These are phyloP conservation scores for Barnettozyma californica DNA, from an alignment of 805 yeast genomes.

Conservation along the genomic window DNA sequence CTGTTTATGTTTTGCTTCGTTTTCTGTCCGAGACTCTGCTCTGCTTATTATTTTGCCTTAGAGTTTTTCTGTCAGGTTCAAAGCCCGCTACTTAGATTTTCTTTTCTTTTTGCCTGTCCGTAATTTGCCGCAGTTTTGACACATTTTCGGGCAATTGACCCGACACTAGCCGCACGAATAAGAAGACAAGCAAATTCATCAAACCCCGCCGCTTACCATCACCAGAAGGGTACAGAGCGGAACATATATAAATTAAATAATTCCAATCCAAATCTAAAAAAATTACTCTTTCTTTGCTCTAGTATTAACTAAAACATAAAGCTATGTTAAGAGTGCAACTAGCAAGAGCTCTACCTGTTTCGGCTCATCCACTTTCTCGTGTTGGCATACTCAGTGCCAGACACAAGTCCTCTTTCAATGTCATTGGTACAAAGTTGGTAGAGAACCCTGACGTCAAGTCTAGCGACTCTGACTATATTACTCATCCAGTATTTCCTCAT, in stretches of 20 bases:
- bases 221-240: no score
- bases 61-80: background rate
- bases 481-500: constrained; percentile 37
- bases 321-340: background rate
- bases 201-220: background rate
- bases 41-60: no score
- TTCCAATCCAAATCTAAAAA: no score
- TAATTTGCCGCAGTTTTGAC: background rate
- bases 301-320: no score
- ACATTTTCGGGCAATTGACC: background rate
- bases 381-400: background rate
- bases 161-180: background rate
- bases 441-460: background rate
- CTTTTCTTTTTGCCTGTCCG: no score
- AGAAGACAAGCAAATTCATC: background rate
- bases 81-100: no score
- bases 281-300: no score
- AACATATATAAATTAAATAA: no score
- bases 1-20: no score
- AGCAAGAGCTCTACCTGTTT: background rate
- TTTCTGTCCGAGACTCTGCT: no score
- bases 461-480: constrained; percentile 6
- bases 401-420: background rate
- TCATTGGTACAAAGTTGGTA: constrained; percentile 2
- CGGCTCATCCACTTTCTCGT: background rate